Conservation (phyloP, 495 filamentous ascomycete genomes). For the Trichoderma gamsii region DNA sequence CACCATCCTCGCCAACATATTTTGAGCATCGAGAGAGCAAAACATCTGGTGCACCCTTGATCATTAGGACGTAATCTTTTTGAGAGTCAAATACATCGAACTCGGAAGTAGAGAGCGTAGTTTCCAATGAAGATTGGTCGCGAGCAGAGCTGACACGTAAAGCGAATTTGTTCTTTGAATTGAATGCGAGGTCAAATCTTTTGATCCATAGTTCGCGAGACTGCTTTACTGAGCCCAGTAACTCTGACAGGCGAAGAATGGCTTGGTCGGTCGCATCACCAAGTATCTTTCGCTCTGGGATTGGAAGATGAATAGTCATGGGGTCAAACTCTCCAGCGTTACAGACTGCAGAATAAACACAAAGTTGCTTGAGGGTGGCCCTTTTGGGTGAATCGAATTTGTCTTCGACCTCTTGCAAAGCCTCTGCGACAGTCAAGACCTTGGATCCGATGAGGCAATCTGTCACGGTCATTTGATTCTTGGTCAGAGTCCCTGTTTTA, state of each 20-base stretch:
- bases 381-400: background rate
- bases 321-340: conserved; percentile 67
- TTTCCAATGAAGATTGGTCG: conserved; percentile 16
- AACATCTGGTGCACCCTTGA: conserved; percentile 62
- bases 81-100: background rate
- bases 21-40: conserved; percentile 50
- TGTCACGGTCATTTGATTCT: background rate
- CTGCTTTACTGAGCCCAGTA: conserved; percentile 38
- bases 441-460: conserved; percentile 31
- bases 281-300: conserved; percentile 52
- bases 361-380: conserved; percentile 36
- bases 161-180: conserved; percentile 67
- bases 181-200: conserved; percentile 61
- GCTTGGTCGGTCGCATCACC: conserved; percentile 72
- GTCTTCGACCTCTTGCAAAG: background rate
- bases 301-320: conserved; percentile 44
- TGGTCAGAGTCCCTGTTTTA: conserved; percentile 63
- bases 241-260: conserved; percentile 60
- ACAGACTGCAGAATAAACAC: conserved; percentile 52
- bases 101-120: conserved; percentile 4
- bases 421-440: conserved; percentile 28
- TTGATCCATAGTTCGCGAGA: background rate
- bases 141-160: background rate
- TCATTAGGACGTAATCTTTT: conserved; percentile 34
- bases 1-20: conserved; percentile 43